Conservation (phyloP, 2,329 filamentous ascomycete genomes). For the Sclerotinia spermophila region DNA sequence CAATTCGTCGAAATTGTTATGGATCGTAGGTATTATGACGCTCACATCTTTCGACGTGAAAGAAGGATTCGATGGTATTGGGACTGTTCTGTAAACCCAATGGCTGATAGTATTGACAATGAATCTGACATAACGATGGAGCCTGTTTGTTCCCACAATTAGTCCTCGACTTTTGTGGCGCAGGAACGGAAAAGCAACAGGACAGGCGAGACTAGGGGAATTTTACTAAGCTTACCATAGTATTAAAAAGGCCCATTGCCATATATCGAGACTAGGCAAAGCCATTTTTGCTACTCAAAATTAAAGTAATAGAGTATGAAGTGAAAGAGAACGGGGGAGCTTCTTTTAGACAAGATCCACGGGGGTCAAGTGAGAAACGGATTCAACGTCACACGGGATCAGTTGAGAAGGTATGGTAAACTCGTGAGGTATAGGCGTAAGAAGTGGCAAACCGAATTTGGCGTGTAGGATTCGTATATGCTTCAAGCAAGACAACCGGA, state of each 20-base stretch:
- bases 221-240: slow-evolving; percentile 28
- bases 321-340: slow-evolving; percentile 13
- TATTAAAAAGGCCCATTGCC: slow-evolving; percentile 29
- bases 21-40: slow-evolving; percentile 89
- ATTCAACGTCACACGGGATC: slow-evolving; percentile 6
- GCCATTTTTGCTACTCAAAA: slow-evolving; percentile 1
- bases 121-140: slow-evolving; percentile 83
- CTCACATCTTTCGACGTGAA: slow-evolving; percentile 73
- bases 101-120: slow-evolving; percentile 82
- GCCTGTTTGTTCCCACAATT: slow-evolving; percentile 46
- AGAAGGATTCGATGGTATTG: slow-evolving; percentile 74
- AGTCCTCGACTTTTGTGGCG: background rate
- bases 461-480: slow-evolving; percentile 4
- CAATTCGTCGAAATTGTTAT: slow-evolving; percentile 80
- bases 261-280: slow-evolving; percentile 22
- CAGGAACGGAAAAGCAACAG: background rate
- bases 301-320: slow-evolving; percentile 2
- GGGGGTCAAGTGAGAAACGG: background rate
- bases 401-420: background rate
- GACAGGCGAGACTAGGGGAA: background rate
- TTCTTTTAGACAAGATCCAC: background rate
- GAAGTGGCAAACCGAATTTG: background rate
- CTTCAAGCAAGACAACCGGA: background rate
- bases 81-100: slow-evolving; percentile 82
- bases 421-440: background rate